Evolutionary conservation across 2,329 filamentous ascomycete species (phyloP).

Genomic region (Botrytis paeoniae): DNA sequence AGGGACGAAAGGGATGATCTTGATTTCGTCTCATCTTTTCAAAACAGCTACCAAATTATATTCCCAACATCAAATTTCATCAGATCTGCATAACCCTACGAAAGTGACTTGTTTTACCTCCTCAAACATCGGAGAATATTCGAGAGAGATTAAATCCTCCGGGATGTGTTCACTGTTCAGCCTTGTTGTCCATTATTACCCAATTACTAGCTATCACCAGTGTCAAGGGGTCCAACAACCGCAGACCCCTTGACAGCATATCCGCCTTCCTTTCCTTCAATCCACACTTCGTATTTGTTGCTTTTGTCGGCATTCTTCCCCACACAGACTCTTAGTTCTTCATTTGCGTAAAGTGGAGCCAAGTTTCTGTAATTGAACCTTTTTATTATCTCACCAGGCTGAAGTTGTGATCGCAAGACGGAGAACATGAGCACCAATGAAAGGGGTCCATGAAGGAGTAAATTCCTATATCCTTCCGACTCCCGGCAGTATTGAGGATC

Average conservation of each 20-base stretch:
- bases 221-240: slow-evolving; percentile 21
- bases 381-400: slow-evolving; percentile 43
- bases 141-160: slow-evolving; percentile 16
- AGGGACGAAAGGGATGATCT: slow-evolving; percentile 18
- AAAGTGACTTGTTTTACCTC: slow-evolving; percentile 16
- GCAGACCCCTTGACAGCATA: slow-evolving; percentile 61
- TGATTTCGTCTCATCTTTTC: slow-evolving; percentile 20
- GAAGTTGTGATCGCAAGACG: slow-evolving; percentile 53
- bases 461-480: slow-evolving; percentile 69
- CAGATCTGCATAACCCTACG: slow-evolving; percentile 9
- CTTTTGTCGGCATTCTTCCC: slow-evolving; percentile 44
- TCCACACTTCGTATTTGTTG: slow-evolving; percentile 59
- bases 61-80: slow-evolving; percentile 2
- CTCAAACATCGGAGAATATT: slow-evolving; percentile 20
- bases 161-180: slow-evolving; percentile 12
- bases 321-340: slow-evolving; percentile 68
- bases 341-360: slow-evolving; percentile 73
- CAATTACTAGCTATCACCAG: slow-evolving; percentile 6
- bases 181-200: slow-evolving; percentile 13
- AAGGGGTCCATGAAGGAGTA: slow-evolving; percentile 86
- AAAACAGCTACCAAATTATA: slow-evolving; percentile 17
- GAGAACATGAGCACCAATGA: slow-evolving; percentile 73
- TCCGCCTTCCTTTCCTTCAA: slow-evolving; percentile 58
- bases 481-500: slow-evolving; percentile 67
- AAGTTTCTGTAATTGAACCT: slow-evolving; percentile 77